Base-by-base conservation (phyloP, 495 filamentous ascomycete genomes). In the Hyaloscypha finlandica region DNA sequence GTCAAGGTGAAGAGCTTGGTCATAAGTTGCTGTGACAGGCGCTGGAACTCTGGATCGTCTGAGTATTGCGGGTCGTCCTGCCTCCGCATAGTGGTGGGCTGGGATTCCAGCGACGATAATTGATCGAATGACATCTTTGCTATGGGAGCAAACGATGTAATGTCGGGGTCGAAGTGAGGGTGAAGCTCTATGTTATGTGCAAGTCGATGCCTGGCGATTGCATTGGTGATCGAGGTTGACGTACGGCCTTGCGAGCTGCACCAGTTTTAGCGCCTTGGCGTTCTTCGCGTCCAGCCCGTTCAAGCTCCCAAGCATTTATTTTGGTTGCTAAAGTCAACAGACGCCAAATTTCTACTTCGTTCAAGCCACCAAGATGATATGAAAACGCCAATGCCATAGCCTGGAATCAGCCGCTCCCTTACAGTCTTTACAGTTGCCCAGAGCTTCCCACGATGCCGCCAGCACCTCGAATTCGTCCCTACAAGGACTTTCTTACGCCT, bases 41-140 rank as follows among this genome's bases (percentile, higher is more conserved):
- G 83, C 69, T 89, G 84, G 85, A 98, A 99, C 70, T 95, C 93
- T 54, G 96, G 96, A 74, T 97, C 94, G 80, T 99, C 95, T 68
- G 89, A 82, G 77, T 96, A 97, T 70, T 92, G 88, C 56, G 89
- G 87, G 80, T 93, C 90, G 69, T 77, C 74, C 66, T 76, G 73
- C 67, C 77, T 77, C 2, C 75, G 75, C 64, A 76, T 76, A 51
- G 76, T 78, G 25, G 74, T 77, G 35, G 74, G 76, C 64, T 76
- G 75, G 64, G 93, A 85, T 81, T 98, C 94, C 65, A 97, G 83
- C 61, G 87, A 88, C 70, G 88, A 88, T 70, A 94, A 84, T 65
- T 90, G 91, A 77, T 96, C 89, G 79, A 96, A 98, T 51, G 94
- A 97, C 94, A 98, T 98, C n/a, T 55, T 63, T 37, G 59, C 51